These are phyloP conservation scores for Apiotrichum veenhuisii DNA, from an alignment of 1,284 basidiomycete species.

Conservation along the genomic window DNA sequence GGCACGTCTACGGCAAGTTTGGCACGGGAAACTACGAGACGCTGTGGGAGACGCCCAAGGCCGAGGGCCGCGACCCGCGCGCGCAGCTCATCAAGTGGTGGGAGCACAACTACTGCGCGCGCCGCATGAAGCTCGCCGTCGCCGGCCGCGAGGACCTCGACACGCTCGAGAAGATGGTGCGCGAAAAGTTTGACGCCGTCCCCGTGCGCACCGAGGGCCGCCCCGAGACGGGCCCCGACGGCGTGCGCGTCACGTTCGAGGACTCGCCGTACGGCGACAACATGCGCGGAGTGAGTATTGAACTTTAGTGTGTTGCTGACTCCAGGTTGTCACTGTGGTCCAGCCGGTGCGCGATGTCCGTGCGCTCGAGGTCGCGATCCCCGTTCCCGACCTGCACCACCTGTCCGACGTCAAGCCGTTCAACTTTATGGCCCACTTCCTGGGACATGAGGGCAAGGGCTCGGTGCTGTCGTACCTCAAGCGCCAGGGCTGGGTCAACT, in stretches of 20 bases:
- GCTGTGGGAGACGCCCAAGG: slow-evolving; percentile 61
- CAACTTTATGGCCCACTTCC: slow-evolving; percentile 75
- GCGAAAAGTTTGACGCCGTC: slow-evolving; percentile 42
- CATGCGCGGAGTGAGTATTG: slow-evolving; percentile 65
- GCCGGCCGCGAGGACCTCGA: slow-evolving; percentile 71
- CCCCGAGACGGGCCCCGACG: slow-evolving; percentile 34
- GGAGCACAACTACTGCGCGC: slow-evolving; percentile 85
- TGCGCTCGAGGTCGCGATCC: slow-evolving; percentile 81
- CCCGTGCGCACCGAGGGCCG: slow-evolving; percentile 41
- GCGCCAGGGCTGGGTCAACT: slow-evolving; percentile 83
- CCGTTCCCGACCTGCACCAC: slow-evolving; percentile 75
- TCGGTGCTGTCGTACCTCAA: slow-evolving; percentile 91
- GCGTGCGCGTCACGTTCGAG: slow-evolving; percentile 55
- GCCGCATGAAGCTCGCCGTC: slow-evolving; percentile 87
- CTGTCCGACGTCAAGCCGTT: slow-evolving; percentile 79
- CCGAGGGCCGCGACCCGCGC: slow-evolving; percentile 75
- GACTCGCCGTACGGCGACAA: slow-evolving; percentile 73
- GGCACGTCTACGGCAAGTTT: slow-evolving; percentile 90
- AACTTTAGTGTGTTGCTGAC: slow-evolving; percentile 4
- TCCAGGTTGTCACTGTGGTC: slow-evolving; percentile 73
- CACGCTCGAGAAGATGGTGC: slow-evolving; percentile 45
- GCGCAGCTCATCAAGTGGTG: slow-evolving; percentile 94
- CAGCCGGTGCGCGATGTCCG: slow-evolving; percentile 91
- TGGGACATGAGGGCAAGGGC: slow-evolving; percentile 95
- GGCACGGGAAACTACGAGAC: slow-evolving; percentile 83